phyloP scores from a whole-genome alignment of 1,139 yeast species.

The Magnusiomyces paraingens region DNA sequence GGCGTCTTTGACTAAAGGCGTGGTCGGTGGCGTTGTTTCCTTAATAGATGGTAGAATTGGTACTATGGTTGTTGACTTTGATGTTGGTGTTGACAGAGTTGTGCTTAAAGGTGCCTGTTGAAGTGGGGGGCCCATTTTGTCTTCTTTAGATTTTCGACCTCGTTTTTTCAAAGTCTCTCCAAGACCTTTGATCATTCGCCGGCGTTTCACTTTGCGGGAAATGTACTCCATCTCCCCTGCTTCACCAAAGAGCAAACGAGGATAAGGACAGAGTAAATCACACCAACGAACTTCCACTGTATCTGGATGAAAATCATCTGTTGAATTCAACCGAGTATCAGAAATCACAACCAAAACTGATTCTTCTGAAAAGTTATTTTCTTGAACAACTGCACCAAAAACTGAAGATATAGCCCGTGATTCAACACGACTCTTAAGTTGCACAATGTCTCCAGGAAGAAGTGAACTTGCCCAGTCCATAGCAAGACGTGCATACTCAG shows the following conservation, averaged over 20 bases:
- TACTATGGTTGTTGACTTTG: too few relatives aligned
- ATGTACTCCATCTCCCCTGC: background rate
- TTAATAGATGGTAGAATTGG: too few relatives aligned
- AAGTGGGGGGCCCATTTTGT: too few relatives aligned
- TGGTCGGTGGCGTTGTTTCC: too few relatives aligned
- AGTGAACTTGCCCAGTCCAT: slow-evolving; percentile 21
- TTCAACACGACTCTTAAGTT: background rate
- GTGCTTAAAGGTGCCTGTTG: too few relatives aligned
- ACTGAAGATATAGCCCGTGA: background rate
- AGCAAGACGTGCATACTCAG: background rate
- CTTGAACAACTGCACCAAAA: slow-evolving; percentile 3
- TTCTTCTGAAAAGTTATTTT: slow-evolving; percentile 1
- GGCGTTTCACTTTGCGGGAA: too few relatives aligned
- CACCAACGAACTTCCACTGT: background rate
- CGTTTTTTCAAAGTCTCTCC: too few relatives aligned
- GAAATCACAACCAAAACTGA: background rate
- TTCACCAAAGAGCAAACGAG: background rate
- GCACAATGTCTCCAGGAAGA: slow-evolving; percentile 24
- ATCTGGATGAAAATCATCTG: too few relatives aligned
- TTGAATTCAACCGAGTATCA: background rate
- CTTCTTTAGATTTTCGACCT: too few relatives aligned
- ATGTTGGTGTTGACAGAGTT: too few relatives aligned
- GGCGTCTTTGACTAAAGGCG: too few relatives aligned
- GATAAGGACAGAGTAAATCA: slow-evolving; percentile 4
- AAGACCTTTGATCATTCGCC: too few relatives aligned